Evolutionary conservation across 1,139 yeast species (phyloP).

Genomic region (Kodamaea fungicola): DNA sequence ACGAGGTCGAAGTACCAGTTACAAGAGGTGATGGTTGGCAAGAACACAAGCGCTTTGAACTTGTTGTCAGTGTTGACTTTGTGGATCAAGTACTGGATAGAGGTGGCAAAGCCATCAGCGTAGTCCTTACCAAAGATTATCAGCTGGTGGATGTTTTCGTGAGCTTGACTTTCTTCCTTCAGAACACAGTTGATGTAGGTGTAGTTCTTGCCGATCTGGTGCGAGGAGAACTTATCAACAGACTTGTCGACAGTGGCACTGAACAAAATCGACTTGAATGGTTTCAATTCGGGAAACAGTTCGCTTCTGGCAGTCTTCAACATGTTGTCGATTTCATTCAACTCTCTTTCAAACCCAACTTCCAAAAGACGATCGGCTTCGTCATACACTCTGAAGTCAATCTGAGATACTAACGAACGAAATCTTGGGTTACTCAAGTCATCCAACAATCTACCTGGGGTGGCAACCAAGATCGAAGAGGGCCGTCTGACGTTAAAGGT

Average conservation of each 20-base stretch:
- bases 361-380: constrained; percentile 86
- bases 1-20: constrained; percentile 49
- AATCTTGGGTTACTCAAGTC: constrained; percentile 46
- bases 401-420: constrained; percentile 45
- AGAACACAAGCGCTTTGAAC: constrained; percentile 80
- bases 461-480: constrained; percentile 67
- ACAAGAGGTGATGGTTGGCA: constrained; percentile 73
- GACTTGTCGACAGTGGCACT: constrained; percentile 82
- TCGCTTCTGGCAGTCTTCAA: constrained; percentile 39
- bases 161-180: constrained; percentile 72
- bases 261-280: constrained; percentile 66
- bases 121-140: constrained; percentile 48
- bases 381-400: constrained; percentile 71
- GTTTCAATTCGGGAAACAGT: constrained; percentile 18
- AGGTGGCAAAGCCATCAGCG: constrained; percentile 50
- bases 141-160: constrained; percentile 72
- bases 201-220: constrained; percentile 62
- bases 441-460: constrained; percentile 85
- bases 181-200: constrained; percentile 74
- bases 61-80: constrained; percentile 17
- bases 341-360: constrained; percentile 67
- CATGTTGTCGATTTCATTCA: constrained; percentile 51
- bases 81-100: constrained; percentile 45
- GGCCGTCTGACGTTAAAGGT: constrained; percentile 17
- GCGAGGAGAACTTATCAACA: constrained; percentile 63